Percentiles rank a stretch among this genome's conserved stretches.
phyloP scores from a whole-genome alignment of 768 basidiomycete genomes.

The Tulasnella sp. region DNA sequence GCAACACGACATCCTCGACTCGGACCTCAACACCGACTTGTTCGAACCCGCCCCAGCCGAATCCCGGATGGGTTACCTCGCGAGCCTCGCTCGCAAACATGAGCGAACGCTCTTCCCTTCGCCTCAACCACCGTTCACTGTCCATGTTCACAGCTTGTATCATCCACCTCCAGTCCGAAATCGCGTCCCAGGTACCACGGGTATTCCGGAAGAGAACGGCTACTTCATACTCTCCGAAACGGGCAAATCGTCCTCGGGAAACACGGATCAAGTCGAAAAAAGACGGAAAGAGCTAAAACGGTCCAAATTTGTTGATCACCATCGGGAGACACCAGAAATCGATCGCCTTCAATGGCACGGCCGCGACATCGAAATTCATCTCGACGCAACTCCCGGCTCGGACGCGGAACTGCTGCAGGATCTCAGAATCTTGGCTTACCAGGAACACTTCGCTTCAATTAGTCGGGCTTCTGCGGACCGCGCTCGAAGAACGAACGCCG shows the following conservation, averaged over 20 bases:
- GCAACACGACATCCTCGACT: not conserved
- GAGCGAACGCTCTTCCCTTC: not conserved
- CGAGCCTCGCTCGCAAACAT: not conserved
- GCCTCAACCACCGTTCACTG: not conserved
- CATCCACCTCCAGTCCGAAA: not conserved
- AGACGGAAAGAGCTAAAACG: not conserved
- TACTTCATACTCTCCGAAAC: not conserved
- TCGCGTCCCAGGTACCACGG: not conserved
- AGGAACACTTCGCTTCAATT: not conserved
- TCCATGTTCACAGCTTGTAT: not conserved
- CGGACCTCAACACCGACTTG: not conserved
- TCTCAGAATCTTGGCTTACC: not conserved
- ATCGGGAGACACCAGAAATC: not conserved
- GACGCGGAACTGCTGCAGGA: not conserved
- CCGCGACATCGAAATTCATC: not conserved
- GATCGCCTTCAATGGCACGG: not conserved
- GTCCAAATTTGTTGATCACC: not conserved
- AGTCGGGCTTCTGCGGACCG: not conserved
- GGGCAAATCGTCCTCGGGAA: not conserved
- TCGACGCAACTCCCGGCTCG: not conserved
- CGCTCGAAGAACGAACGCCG: not conserved
- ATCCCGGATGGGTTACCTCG: not conserved
- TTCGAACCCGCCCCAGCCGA: slow-evolving; percentile 1
- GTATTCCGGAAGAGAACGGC: not conserved
- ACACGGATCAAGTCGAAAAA: not conserved